Base-by-base conservation (phyloP, 192 early-diverging fungal species). In the Coemansia sp. region DNA sequence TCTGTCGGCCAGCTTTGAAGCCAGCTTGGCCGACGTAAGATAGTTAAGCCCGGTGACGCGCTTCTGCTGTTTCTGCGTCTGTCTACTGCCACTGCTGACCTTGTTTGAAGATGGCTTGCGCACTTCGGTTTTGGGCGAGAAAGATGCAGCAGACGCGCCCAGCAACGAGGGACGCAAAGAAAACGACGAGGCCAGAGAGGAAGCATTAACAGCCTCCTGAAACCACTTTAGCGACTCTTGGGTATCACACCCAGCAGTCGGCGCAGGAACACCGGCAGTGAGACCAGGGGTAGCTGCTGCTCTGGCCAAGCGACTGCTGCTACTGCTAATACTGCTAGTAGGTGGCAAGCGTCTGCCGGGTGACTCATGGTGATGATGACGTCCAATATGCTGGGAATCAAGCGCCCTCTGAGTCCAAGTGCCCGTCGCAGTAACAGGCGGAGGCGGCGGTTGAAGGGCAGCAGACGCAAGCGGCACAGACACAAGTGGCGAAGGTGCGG, bases 351-450 rank as follows among this genome's bases (percentile, higher is more conserved):
- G 48, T 26, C 23, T 50, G 21, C 48, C 5, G 21, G 48, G 11
- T 50, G 48, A 50, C 21, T 50, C 48, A 50, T 50, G 48, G 9
- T 50, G 48, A 50, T 43, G 42, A 4, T 43, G 42, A n/a, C 51
- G 48, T 3, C 23, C 21, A 50, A 11, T 50, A 26, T 50, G 20
- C 48, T 50, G 48, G 21, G 53, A 16, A 36, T 37, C 56, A 18
- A 56, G 65, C 21, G 65, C 14, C 16, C 5, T 53, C 51, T 14
- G 51, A 26, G 67, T 63, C 76, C 76, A 79, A 11, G 69, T 65
- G 24, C 74, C 74, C 9, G 46, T 53, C 9, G 76, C 71, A 2
- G 76, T 79, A 6, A 64, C 71, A 24, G 67, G 76, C 31, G 76
- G 76, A 3, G 23, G 48, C 0, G 76, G 76, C 4, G 48, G 48